Evolutionary conservation across 352 stramenopile genomes (phyloP).

Genomic region (Phytopythium kandeliae): DNA sequence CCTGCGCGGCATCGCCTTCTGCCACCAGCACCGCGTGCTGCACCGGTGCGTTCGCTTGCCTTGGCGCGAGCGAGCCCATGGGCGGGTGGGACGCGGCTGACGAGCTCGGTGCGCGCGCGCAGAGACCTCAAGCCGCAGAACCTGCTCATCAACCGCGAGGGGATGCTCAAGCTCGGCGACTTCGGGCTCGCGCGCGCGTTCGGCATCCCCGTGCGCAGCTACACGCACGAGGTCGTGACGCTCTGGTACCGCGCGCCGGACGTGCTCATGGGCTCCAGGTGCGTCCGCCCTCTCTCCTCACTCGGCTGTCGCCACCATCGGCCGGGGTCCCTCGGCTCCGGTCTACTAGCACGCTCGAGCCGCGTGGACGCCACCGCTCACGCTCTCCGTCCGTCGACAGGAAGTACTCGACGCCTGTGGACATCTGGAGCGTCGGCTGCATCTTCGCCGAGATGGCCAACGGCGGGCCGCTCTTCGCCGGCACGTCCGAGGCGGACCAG

Average conservation of each 20-base stretch:
- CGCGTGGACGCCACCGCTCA: too few relatives aligned
- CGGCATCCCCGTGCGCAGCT: conserved; percentile 97
- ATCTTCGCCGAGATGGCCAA: conserved; percentile 98
- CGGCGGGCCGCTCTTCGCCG: conserved; percentile 92
- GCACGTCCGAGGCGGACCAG: conserved; percentile 96
- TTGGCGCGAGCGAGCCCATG: too few relatives aligned
- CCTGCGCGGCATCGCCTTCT: conserved; percentile 98
- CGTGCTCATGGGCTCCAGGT: conserved; percentile 95
- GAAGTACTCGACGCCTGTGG: conserved; percentile 98
- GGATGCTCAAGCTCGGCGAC: conserved; percentile 99
- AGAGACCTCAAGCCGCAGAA: conserved; percentile 99
- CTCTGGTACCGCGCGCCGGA: conserved; percentile 99
- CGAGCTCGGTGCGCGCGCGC: conserved; percentile 14
- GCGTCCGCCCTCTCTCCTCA: neutral
- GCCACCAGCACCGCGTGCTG: conserved; percentile 96
- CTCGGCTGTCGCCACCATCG: too few relatives aligned
- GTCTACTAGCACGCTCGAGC: too few relatives aligned
- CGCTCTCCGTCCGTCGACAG: conserved; percentile 27
- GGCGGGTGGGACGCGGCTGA: too few relatives aligned
- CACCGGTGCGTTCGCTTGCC: conserved; percentile 52
- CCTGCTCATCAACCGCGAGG: conserved; percentile 96
- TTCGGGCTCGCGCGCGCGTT: conserved; percentile 99
- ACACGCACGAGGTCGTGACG: conserved; percentile 99
- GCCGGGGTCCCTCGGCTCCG: too few relatives aligned
- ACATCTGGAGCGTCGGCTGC: conserved; percentile 99